These are phyloP conservation scores for Tylopilus sp. DNA, from an alignment of 768 basidiomycete genomes.

Conservation along the genomic window DNA sequence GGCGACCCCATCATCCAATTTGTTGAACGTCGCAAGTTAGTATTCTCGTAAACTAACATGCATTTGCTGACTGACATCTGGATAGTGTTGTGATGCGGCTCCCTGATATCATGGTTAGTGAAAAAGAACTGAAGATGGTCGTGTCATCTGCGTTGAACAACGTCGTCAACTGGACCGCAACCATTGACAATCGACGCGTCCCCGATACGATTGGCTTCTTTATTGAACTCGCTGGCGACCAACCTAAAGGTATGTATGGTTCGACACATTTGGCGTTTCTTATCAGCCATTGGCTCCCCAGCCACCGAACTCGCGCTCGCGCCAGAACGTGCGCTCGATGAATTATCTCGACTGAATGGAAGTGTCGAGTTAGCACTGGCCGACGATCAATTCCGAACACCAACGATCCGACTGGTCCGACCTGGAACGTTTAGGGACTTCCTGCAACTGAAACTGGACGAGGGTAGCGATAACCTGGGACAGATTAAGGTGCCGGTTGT, in stretches of 20 bases:
- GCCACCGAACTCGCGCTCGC: neutral
- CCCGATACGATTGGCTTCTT: slow-evolving; percentile 14
- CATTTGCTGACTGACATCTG: neutral
- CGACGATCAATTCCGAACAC: neutral
- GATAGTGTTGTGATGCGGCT: slow-evolving; percentile 7
- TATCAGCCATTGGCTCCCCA: neutral
- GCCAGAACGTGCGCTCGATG: slow-evolving; percentile 3
- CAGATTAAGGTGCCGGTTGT: slow-evolving; percentile 23
- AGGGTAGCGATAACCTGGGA: slow-evolving; percentile 1
- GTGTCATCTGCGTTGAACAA: neutral
- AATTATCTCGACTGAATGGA: neutral
- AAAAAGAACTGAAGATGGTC: slow-evolving; percentile 8
- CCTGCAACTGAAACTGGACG: slow-evolving; percentile 14
- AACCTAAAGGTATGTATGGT: neutral
- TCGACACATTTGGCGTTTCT: neutral
- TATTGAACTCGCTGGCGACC: slow-evolving; percentile 4
- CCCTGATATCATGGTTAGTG: slow-evolving; percentile 11
- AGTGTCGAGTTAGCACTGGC: neutral
- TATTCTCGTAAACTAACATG: neutral
- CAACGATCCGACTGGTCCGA: slow-evolving; percentile 20
- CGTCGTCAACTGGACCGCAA: slow-evolving; percentile 9
- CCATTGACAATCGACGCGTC: neutral
- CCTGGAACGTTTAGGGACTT: slow-evolving; percentile 23
- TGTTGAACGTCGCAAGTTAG: slow-evolving; percentile 13
- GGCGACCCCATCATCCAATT: slow-evolving; percentile 18